Evolutionary conservation across 305 asterid genomes (phyloP), one percentile per base, ranked within the genome.

Genomic region (Solanum hybrid): DNA sequence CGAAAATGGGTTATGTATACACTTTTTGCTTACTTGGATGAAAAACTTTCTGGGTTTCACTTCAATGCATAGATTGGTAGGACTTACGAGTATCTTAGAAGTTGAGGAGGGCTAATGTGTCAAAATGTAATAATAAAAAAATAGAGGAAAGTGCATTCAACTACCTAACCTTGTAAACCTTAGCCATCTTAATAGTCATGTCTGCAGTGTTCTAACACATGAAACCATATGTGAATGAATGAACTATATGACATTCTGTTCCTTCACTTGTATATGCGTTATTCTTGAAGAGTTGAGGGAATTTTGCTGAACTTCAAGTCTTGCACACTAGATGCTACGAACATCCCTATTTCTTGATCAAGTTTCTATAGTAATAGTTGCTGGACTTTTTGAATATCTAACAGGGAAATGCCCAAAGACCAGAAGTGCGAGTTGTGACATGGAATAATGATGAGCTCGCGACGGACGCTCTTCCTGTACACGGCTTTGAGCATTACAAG

Each of bases 331-430:
- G 87, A 51, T 57, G 74, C 87, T 84, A 42, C 9, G 35, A 28
- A 83, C 36, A 6, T 81, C 86, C 61, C 35, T 39, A 28, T 28
- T 29, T 31, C 67, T 22, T 85, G 7, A 85, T 31, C 26, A 83
- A 57, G 16, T 57, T 31, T 77, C 24, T 85, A 22, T 20, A 34
- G 88, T 31, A 85, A 57, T 85, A 57, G 42, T 85, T 57, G 74
- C 39, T 83, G 74, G 73, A 29, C 73, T 77, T 77, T 77, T n/a
- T 33, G 77, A 40, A 76, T 90, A 71, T 89, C 88, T 89, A 81
- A 89, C 93, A 97, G 99, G 99, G 98, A 90, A 97, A 94, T 94
- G 99, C 99, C 91, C 99, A 96, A 93, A 95, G 99, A 93, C 99
- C 99, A 89, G 99, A 98, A 94, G 97, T 98, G 93, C 97, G 99